Evolutionary conservation across 225 moss, liverwort and hornwort species (phyloP).

Genomic region (Rhytidiadelphus loreus): DNA sequence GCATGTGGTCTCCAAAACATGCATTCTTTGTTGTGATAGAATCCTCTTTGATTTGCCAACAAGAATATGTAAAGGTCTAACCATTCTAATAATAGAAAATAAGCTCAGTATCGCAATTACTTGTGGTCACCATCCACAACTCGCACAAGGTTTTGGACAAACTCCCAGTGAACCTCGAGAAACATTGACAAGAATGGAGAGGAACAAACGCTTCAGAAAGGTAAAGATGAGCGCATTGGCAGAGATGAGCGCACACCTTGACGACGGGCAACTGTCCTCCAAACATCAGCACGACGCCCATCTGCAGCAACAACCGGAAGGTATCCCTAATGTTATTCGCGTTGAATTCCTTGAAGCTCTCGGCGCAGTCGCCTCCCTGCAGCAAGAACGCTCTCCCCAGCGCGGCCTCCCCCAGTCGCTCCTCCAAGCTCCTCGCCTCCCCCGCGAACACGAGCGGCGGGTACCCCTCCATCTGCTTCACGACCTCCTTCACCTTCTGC

Average conservation of each 20-base stretch:
- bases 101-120: not conserved
- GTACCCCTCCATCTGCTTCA: slow-evolving; percentile 20
- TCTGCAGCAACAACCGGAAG: slow-evolving; percentile 42
- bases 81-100: too few relatives aligned
- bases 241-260: slow-evolving; percentile 17
- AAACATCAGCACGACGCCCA: slow-evolving; percentile 55
- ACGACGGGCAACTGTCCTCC: slow-evolving; percentile 54
- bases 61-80: not conserved
- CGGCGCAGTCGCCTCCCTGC: slow-evolving; percentile 58
- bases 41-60: not conserved
- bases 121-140: too few relatives aligned
- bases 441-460: slow-evolving; percentile 56
- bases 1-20: not conserved
- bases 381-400: slow-evolving; percentile 35
- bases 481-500: slow-evolving; percentile 15
- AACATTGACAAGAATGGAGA: not conserved
- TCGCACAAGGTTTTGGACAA: not conserved
- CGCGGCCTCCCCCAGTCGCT: slow-evolving; percentile 38
- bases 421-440: slow-evolving; percentile 42
- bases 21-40: not conserved
- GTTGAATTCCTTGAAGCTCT: slow-evolving; percentile 58
- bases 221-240: too few relatives aligned
- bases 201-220: not conserved
- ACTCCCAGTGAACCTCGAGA: not conserved
- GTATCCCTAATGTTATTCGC: slow-evolving; percentile 55